These are phyloP conservation scores for Fraxinus ornus DNA, from an alignment of 305 asterid species.

Conservation along the genomic window DNA sequence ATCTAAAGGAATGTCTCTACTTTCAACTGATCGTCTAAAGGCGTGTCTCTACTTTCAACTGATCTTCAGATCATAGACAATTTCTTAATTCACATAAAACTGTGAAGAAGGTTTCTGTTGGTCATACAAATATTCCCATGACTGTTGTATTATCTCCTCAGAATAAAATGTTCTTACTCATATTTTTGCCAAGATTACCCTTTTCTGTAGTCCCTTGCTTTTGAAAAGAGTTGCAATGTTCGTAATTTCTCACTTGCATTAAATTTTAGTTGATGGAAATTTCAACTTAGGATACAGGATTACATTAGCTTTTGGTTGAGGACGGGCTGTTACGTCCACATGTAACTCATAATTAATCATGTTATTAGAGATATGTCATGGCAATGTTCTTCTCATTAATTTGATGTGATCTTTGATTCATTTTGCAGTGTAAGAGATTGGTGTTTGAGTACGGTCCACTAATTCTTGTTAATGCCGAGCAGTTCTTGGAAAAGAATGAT, in stretches of 20 bases:
- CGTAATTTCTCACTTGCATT: background rate
- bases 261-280: background rate
- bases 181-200: background rate
- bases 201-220: background rate
- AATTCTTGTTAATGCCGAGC: conserved; percentile 42
- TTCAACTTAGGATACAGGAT: background rate
- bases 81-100: background rate
- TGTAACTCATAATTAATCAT: background rate
- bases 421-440: conserved; percentile 46
- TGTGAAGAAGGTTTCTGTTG: background rate
- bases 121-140: background rate
- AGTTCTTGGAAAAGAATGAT: conserved; percentile 40
- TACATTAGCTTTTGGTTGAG: background rate
- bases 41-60: background rate
- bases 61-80: background rate
- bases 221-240: background rate
- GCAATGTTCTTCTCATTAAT: background rate
- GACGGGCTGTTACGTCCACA: background rate
- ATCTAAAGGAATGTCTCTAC: too few relatives aligned
- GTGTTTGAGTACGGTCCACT: conserved; percentile 44
- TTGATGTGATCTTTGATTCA: background rate
- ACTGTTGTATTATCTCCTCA: background rate
- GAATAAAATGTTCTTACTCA: background rate
- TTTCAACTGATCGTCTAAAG: background rate
- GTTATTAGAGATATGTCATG: background rate